Percentiles rank a stretch among this genome's conserved stretches.
These are phyloP conservation scores for Trametes elegans DNA, from an alignment of 768 basidiomycete genomes.

Conservation along the genomic window DNA sequence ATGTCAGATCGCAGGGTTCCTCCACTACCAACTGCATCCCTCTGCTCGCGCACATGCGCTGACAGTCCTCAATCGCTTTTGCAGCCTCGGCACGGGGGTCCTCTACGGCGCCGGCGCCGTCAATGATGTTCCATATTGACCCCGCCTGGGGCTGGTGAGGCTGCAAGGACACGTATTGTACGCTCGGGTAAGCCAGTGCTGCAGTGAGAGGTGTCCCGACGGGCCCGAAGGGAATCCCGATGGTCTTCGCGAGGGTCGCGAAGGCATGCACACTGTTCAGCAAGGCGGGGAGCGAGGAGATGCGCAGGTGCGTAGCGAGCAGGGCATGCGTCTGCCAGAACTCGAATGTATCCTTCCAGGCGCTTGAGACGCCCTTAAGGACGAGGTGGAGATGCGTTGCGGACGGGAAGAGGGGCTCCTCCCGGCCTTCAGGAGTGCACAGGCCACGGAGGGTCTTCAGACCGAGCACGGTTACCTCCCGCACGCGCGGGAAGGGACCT, in stretches of 20 bases:
- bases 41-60: neutral
- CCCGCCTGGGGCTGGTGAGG: too few relatives aligned
- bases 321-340: neutral
- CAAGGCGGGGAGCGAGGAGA: neutral
- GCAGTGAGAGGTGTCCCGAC: too few relatives aligned
- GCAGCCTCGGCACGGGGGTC: neutral
- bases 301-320: neutral
- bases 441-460: too few relatives aligned
- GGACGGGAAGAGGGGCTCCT: neutral
- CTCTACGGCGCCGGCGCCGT: too few relatives aligned
- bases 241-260: neutral
- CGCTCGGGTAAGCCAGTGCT: too few relatives aligned
- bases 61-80: neutral
- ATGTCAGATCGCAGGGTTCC: neutral
- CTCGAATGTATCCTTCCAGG: neutral
- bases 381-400: neutral
- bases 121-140: too few relatives aligned
- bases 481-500: neutral
- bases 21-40: neutral
- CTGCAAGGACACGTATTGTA: too few relatives aligned
- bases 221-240: too few relatives aligned
- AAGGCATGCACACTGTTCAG: neutral
- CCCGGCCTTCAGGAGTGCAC: too few relatives aligned
- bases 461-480: neutral
- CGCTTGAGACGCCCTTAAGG: neutral